Evolutionary conservation across 2,329 filamentous ascomycete genomes (phyloP), one percentile per base, ranked within the genome.

Genomic region (Cladophialophora carrionii): DNA sequence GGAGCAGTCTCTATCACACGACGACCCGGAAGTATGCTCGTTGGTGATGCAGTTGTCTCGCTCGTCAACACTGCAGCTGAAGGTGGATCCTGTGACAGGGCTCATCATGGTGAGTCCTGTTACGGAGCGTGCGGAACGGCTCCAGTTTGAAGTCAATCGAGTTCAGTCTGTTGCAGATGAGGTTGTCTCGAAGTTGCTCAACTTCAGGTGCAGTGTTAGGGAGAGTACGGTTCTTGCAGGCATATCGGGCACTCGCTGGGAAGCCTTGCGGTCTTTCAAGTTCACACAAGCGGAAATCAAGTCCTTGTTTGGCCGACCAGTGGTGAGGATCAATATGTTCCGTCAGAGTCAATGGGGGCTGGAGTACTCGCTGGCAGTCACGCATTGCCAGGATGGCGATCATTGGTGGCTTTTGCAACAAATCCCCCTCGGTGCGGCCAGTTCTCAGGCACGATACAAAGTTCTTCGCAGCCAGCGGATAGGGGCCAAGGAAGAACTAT

Each of bases 1-100:
- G 70, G 78, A 81, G 17, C 77, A 91, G 61, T 79, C 79, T 26
- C 78, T 87, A 22, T 90, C 88, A 14, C 76, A 78, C 6, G 79
- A 80, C 0, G 86, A 91, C 56, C 88, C 91, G 0, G 83, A 84
- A 12, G 83, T 89, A 43, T 93, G 90, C 53, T 81, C 78, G 34
- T 81, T 98, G 60, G 82, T 82, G 34, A 83, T 94, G 71, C 88
- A 90, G 69, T 80, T 96, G 31, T 89, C 90, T 4, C 80, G 82
- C n/a, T 80, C 83, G 29, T 83, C 86, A 62, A 79, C 82, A 43
- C 78, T 90, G 37, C 84, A 81, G 5, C 76, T 96, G 31, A 83
- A 85, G 20, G 82, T 97, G 54, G 91, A 96, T 70, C 87, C 90
- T 0, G 86, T 90, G 29, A 92, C 90, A 0, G 95, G 95, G n/a